phyloP scores from a whole-genome alignment of 2,329 filamentous ascomycete genomes.

The Monilinia laxa region DNA sequence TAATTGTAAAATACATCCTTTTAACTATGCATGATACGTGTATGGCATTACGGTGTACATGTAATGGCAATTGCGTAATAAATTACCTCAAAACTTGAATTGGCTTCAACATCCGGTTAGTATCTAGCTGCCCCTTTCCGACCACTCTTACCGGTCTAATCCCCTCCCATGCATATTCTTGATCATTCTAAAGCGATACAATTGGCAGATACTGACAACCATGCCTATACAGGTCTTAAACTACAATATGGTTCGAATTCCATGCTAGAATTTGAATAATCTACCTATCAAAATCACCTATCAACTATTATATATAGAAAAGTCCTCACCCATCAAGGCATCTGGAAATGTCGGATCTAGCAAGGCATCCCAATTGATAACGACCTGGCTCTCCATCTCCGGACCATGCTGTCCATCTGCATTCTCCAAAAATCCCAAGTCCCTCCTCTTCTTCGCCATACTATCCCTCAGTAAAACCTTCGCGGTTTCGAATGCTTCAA shows the following conservation, averaged over 20 bases:
- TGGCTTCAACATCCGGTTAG: neutral
- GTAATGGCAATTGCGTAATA: too few relatives aligned
- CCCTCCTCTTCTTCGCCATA: conserved; percentile 27
- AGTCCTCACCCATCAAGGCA: conserved; percentile 20
- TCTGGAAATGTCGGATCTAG: conserved; percentile 27
- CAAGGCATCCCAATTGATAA: conserved; percentile 33
- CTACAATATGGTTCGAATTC: too few relatives aligned
- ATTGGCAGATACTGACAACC: too few relatives aligned
- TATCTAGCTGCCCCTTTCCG: neutral
- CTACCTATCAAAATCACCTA: neutral
- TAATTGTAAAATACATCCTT: too few relatives aligned
- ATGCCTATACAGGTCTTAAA: too few relatives aligned
- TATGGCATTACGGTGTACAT: too few relatives aligned
- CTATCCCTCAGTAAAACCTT: conserved; percentile 30
- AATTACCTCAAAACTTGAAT: neutral
- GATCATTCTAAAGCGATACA: too few relatives aligned
- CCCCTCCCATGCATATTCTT: too few relatives aligned
- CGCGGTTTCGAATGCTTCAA: conserved; percentile 32
- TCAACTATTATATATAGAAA: conserved; percentile 14
- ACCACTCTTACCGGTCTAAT: too few relatives aligned
- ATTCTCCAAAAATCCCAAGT: conserved; percentile 28
- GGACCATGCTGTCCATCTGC: conserved; percentile 12
- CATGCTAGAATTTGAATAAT: neutral
- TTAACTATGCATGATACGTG: too few relatives aligned
- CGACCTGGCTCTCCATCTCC: conserved; percentile 18